These are phyloP conservation scores for Blastocystis sp. DNA, from an alignment of 352 stramenopile species.

Conservation along the genomic window DNA sequence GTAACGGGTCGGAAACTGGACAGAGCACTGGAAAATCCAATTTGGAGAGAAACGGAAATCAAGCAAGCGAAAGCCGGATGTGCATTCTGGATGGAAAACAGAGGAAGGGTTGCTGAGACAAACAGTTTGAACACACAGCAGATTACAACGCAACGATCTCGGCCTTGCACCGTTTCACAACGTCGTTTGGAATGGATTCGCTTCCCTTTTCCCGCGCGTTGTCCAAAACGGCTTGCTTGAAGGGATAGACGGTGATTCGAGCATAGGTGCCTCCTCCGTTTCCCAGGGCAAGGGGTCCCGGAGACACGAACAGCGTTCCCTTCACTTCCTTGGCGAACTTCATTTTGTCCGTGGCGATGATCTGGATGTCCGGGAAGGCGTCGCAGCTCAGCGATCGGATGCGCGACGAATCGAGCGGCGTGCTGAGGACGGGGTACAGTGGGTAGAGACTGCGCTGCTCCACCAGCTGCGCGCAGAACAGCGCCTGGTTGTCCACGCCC, in stretches of 20 bases:
- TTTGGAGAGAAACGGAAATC: background rate
- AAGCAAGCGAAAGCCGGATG: too few relatives aligned
- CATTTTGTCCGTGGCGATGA: constrained; percentile 62
- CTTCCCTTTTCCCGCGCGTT: background rate
- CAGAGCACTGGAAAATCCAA: background rate
- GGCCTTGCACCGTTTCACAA: constrained; percentile 39
- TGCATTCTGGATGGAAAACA: too few relatives aligned
- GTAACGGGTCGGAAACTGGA: background rate
- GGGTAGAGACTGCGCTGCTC: constrained; percentile 64
- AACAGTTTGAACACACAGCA: constrained; percentile 2
- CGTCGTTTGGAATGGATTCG: background rate
- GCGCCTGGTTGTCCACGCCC: constrained; percentile 25
- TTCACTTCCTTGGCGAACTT: constrained; percentile 45
- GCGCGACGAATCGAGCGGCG: constrained; percentile 10
- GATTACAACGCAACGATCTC: constrained; percentile 28
- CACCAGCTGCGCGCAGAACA: constrained; percentile 38
- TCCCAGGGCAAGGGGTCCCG: constrained; percentile 18
- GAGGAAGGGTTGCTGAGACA: too few relatives aligned
- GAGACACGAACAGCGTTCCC: constrained; percentile 24
- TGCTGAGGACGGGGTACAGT: constrained; percentile 11
- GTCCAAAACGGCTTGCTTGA: constrained; percentile 9
- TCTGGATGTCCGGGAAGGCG: constrained; percentile 27
- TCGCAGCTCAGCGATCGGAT: constrained; percentile 8
- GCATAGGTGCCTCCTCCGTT: constrained; percentile 52
- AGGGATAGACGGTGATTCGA: constrained; percentile 42